These are phyloP conservation scores for Linanthus parryae DNA, from an alignment of 148 eudicot species.

Conservation along the genomic window DNA sequence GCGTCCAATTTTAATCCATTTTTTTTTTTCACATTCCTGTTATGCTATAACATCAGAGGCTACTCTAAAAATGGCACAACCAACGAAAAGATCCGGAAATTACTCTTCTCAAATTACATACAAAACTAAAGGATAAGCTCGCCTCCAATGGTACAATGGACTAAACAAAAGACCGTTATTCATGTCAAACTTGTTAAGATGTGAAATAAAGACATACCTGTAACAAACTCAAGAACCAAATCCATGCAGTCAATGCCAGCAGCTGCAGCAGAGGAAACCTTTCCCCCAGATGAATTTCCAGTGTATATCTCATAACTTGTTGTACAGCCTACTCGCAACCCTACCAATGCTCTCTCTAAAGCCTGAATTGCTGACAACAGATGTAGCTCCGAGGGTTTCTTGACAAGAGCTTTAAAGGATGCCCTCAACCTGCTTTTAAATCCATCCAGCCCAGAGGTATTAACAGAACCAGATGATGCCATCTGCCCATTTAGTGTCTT, in stretches of 20 bases:
- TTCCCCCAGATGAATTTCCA: constrained; percentile 52
- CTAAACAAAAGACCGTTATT: too few relatives aligned
- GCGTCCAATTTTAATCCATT: too few relatives aligned
- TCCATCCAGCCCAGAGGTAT: constrained; percentile 32
- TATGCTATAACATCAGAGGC: too few relatives aligned
- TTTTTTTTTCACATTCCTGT: too few relatives aligned
- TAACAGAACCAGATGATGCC: constrained; percentile 21
- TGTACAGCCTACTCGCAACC: constrained; percentile 42
- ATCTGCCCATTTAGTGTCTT: constrained; percentile 28
- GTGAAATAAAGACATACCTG: too few relatives aligned
- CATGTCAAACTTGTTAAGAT: too few relatives aligned
- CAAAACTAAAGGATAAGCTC: not conserved
- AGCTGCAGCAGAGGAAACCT: constrained; percentile 64
- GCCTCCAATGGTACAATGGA: not conserved
- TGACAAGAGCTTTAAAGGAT: constrained; percentile 54
- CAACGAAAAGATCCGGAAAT: too few relatives aligned
- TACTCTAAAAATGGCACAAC: too few relatives aligned
- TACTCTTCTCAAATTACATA: not conserved
- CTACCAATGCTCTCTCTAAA: constrained; percentile 66
- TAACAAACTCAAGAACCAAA: constrained; percentile 64
- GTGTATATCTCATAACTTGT: constrained; percentile 42
- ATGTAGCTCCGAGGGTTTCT: constrained; percentile 54
- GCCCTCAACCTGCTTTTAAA: constrained; percentile 57
- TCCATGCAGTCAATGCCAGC: constrained; percentile 87
- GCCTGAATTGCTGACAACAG: constrained; percentile 50